A percentile compares a stretch with the other conserved stretches of the same genome.
These are phyloP conservation scores for Solanum ahanhuiri DNA, from an alignment of 257 asterid species.

Conservation along the genomic window DNA sequence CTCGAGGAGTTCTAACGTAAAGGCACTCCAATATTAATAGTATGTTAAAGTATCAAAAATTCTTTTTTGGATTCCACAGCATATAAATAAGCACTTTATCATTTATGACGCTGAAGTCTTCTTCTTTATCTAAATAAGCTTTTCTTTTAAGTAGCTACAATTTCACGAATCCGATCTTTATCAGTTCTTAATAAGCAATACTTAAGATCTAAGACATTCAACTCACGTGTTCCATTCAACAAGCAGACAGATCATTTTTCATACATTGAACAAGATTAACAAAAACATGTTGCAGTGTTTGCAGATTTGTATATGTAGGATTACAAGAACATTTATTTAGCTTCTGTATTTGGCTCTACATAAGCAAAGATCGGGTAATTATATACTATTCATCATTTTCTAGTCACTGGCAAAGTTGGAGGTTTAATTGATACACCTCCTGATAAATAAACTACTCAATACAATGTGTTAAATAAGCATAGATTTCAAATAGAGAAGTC, in stretches of 20 bases:
- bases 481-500: neutral
- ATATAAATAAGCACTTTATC: neutral
- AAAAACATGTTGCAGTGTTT: neutral
- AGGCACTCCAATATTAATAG: neutral
- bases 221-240: neutral
- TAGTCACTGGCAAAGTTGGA: neutral
- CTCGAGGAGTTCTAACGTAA: neutral
- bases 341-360: neutral
- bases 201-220: neutral
- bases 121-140: neutral
- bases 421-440: neutral
- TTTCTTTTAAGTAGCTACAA: neutral
- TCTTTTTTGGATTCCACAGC: neutral
- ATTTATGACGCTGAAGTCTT: neutral
- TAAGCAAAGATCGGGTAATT: neutral
- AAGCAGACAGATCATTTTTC: neutral
- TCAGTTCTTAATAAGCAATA: neutral
- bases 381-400: neutral
- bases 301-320: neutral
- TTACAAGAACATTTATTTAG: neutral
- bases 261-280: neutral
- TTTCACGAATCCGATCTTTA: neutral
- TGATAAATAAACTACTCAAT: neutral
- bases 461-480: neutral
- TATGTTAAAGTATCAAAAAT: neutral